phyloP scores from a whole-genome alignment of 306 rosid species.

The Vicia faba region DNA sequence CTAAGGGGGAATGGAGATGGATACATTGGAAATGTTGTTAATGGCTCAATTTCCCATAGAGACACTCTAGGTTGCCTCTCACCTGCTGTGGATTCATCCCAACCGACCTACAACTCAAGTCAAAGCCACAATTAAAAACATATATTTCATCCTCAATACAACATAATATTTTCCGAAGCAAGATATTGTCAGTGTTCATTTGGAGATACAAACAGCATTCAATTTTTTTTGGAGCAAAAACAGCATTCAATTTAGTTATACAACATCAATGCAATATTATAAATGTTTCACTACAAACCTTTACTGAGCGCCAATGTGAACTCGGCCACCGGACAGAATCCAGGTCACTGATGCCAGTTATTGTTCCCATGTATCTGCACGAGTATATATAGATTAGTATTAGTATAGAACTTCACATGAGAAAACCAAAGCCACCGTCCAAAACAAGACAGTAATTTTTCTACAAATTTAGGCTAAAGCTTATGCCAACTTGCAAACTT shows the following conservation, averaged over 20 bases:
- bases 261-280: neutral
- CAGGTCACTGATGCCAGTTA: slow-evolving; percentile 86
- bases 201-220: slow-evolving; percentile 26
- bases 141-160: slow-evolving; percentile 1
- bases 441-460: neutral
- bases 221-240: too few species aligned
- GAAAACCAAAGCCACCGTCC: too few species aligned
- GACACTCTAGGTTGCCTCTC: slow-evolving; percentile 98
- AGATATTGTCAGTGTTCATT: neutral
- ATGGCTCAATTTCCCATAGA: slow-evolving; percentile 95
- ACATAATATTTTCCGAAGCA: slow-evolving; percentile 4
- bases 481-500: slow-evolving; percentile 2
- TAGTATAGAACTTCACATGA: too few species aligned
- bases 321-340: slow-evolving; percentile 85
- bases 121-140: slow-evolving; percentile 15
- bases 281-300: slow-evolving; percentile 55
- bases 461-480: neutral
- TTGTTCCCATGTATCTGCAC: slow-evolving; percentile 86
- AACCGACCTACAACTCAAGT: slow-evolving; percentile 76
- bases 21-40: slow-evolving; percentile 97
- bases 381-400: slow-evolving; percentile 9
- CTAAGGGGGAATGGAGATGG: slow-evolving; percentile 91
- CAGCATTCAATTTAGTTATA: slow-evolving; percentile 30
- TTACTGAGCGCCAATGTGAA: slow-evolving; percentile 98
- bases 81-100: slow-evolving; percentile 99